Evolutionary conservation across 2,329 filamentous ascomycete genomes (phyloP).

Genomic region (Xylariomycetidae sp.): DNA sequence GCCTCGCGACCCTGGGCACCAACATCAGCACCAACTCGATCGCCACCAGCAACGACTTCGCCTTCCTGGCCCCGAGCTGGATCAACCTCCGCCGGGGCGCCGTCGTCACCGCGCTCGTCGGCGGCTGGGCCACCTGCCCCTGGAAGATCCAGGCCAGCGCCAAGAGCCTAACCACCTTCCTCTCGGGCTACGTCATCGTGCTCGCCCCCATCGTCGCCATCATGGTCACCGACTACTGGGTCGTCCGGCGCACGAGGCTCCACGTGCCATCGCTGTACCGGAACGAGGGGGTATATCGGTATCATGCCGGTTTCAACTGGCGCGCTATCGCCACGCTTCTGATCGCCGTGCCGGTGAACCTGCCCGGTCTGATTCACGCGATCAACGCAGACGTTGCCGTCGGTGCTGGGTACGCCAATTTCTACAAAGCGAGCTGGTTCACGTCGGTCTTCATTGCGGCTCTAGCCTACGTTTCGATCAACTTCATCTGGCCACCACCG

Average conservation of each 20-base stretch:
- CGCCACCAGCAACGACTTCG: conserved; percentile 8
- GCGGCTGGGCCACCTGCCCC: conserved; percentile 5
- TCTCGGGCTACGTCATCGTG: conserved; percentile 7
- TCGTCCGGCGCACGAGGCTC: conserved; percentile 4
- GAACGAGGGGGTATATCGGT: conserved; percentile 7
- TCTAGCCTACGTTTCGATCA: conserved; percentile 2
- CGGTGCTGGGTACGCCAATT: conserved; percentile 1
- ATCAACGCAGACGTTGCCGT: conserved; percentile 1
- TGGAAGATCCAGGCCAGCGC: conserved; percentile 8
- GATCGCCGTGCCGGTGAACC: conserved; percentile 5
- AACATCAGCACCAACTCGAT: conserved; percentile 8
- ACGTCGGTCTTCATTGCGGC: conserved; percentile 6
- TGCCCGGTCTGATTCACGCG: conserved; percentile 3
- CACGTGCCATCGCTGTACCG: conserved; percentile 6
- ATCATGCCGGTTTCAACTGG: conserved; percentile 5
- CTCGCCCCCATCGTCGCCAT: conserved; percentile 9
- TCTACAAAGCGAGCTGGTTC: conserved; percentile 6
- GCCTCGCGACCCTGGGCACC: conserved; percentile 4
- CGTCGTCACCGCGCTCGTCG: conserved; percentile 5
- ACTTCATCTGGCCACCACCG: neutral
- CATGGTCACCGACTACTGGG: conserved; percentile 9
- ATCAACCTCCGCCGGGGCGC: conserved; percentile 3
- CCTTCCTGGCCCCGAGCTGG: conserved; percentile 4
- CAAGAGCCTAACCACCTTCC: conserved; percentile 5
- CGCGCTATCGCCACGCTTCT: conserved; percentile 5